Base-by-base conservation (phyloP, 2,329 filamentous ascomycete genomes). In the Clarireedia monteithiana region DNA sequence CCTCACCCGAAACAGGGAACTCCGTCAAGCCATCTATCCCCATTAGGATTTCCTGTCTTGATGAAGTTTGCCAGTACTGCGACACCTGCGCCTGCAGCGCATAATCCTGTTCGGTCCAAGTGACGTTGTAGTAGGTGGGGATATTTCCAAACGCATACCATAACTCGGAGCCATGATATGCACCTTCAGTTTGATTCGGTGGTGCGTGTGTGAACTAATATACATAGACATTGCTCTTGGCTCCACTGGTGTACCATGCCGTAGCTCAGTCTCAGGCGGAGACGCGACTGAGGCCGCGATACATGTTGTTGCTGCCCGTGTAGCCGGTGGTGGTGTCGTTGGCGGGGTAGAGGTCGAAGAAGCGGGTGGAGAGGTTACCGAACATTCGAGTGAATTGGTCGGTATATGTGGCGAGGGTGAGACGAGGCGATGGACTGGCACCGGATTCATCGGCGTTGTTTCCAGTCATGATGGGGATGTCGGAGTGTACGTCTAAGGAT, bases 1-100 rank as follows among this genome's bases (percentile, higher is more conserved):
- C 6, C 9, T 17, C 5, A 23, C 23, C 40, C 6, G n/a, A 9
- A 20, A 17, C 40, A n/a, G 17, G 40, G 40, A 44, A 44, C 4
- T 44, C 23, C 17, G 40, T 10, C 17, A 44, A 23, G 17, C 23
- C 23, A 24, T 12, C 17, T 10, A 24, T 12, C 17, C 4, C n/a
- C 17, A 26, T 48, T 48, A 2, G 46, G 24, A 26, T 48, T 48
- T 2, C 17, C 10, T 7, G 24, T 48, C 23, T 48, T 48, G 46
- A 90, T 81, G 66, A 90, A 91, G 62, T 83, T 88, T 2, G 82
- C 80, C 85, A 89, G 68, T 89, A 91, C 0, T 75, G 77, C 63
- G 88, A 84, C 36, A 86, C 66, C 14, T 26, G 39, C 7, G 52
- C 48, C 55, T 63, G 58, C 17, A 69, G 57, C 9, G 49, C 50